A percentile compares a stretch with the other conserved stretches of the same genome.
These are phyloP conservation scores for Pleodorina starrii DNA, from an alignment of 139 green algal species.

Conservation along the genomic window DNA sequence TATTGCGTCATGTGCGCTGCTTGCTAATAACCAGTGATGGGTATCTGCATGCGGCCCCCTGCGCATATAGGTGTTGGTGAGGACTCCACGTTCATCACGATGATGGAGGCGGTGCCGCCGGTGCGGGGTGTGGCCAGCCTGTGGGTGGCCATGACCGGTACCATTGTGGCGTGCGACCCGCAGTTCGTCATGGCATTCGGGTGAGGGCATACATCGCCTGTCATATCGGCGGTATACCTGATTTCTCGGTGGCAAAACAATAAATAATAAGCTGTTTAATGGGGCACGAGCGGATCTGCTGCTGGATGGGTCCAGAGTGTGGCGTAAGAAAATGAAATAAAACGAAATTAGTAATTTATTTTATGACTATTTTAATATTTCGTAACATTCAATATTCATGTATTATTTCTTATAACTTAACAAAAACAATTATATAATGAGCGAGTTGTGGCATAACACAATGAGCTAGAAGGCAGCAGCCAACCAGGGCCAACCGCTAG, in stretches of 20 bases:
- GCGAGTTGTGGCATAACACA: background rate
- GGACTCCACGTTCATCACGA: constrained; percentile 27
- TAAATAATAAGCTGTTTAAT: background rate
- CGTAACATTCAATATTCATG: background rate
- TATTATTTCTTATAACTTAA: background rate
- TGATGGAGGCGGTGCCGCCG: constrained; percentile 10
- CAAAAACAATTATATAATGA: background rate
- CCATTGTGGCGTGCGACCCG: constrained; percentile 18
- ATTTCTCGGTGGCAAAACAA: background rate
- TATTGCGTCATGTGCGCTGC: too few relatives aligned
- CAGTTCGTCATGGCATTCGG: constrained; percentile 19
- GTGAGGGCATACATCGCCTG: background rate
- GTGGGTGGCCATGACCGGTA: constrained; percentile 20
- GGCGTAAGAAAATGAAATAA: background rate
- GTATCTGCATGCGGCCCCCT: too few relatives aligned
- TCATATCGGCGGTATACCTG: background rate
- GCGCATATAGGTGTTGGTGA: constrained; percentile 54
- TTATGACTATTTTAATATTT: background rate
- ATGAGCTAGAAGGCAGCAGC: too few relatives aligned
- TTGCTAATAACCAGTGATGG: too few relatives aligned
- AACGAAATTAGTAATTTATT: background rate
- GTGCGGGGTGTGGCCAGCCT: background rate
- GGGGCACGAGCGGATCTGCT: background rate
- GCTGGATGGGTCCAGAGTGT: background rate
- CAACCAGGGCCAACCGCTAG: too few relatives aligned